Conservation (phyloP, 192 early-diverging fungal species). For the Podila clonocystis region DNA sequence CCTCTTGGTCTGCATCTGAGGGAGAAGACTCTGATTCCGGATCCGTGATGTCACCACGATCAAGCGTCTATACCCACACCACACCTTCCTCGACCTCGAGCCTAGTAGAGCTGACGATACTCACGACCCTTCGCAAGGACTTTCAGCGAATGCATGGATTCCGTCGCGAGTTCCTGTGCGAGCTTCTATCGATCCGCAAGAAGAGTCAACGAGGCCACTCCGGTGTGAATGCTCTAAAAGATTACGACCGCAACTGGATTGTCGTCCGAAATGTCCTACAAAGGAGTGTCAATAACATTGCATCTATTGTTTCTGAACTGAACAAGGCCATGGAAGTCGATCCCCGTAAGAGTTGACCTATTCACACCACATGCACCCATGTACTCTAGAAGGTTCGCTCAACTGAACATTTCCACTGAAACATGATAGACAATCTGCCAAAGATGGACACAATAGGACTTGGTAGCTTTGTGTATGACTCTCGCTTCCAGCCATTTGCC, state of each 20-base stretch:
- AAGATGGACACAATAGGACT: slow-evolving; percentile 30
- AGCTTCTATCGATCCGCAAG: slow-evolving; percentile 59
- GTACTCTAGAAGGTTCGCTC: neutral
- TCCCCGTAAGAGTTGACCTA: slow-evolving; percentile 49
- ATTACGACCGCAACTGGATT: slow-evolving; percentile 57
- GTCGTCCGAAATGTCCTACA: slow-evolving; percentile 45
- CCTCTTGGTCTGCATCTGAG: slow-evolving; percentile 50
- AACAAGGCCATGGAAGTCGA: slow-evolving; percentile 52
- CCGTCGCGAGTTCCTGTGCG: slow-evolving; percentile 63
- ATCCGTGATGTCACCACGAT: slow-evolving; percentile 32
- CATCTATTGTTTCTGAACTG: slow-evolving; percentile 46
- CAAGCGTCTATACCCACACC: slow-evolving; percentile 30
- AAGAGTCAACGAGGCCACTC: slow-evolving; percentile 63
- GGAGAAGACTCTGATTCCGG: slow-evolving; percentile 45
- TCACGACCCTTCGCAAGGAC: slow-evolving; percentile 56
- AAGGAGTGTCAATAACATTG: slow-evolving; percentile 40
- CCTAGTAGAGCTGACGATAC: slow-evolving; percentile 25
- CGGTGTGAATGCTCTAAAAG: slow-evolving; percentile 32
- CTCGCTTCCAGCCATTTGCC: slow-evolving; percentile 52
- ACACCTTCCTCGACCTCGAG: neutral
- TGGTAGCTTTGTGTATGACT: slow-evolving; percentile 33
- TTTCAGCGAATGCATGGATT: slow-evolving; percentile 61
- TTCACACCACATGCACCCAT: neutral
- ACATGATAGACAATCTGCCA: slow-evolving; percentile 49
- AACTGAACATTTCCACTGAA: slow-evolving; percentile 5